phyloP scores from a whole-genome alignment of 2,329 filamentous ascomycete species.

The Hypoxylon sp. region DNA sequence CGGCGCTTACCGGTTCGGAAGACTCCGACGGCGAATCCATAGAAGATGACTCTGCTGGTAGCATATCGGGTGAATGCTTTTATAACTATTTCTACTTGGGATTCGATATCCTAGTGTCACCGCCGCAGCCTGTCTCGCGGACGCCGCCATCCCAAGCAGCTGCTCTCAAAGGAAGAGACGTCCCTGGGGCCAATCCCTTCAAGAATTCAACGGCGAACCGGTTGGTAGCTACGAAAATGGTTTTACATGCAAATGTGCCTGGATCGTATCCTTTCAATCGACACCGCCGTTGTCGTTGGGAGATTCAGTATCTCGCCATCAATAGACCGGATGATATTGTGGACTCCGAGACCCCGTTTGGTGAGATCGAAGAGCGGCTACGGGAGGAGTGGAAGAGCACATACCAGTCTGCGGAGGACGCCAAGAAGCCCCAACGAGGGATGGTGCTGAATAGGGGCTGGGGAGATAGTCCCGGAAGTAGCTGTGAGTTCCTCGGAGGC shows the following conservation, averaged over 20 bases:
- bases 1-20: conserved; percentile 74
- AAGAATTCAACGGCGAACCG: conserved; percentile 63
- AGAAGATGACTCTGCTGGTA: conserved; percentile 62
- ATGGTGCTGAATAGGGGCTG: conserved; percentile 93
- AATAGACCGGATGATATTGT: conserved; percentile 56
- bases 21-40: conserved; percentile 69
- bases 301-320: conserved; percentile 65
- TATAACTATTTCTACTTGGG: conserved; percentile 98
- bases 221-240: conserved; percentile 87
- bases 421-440: conserved; percentile 64
- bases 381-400: conserved; percentile 73
- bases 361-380: conserved; percentile 73
- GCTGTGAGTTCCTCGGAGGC: conserved; percentile 82
- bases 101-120: conserved; percentile 91
- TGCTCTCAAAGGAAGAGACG: conserved; percentile 35
- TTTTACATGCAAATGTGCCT: conserved; percentile 92
- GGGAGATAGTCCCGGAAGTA: conserved; percentile 90
- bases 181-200: conserved; percentile 46
- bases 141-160: conserved; percentile 61
- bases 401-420: conserved; percentile 64
- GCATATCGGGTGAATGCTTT: conserved; percentile 78
- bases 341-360: conserved; percentile 80
- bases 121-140: conserved; percentile 70
- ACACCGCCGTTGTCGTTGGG: conserved; percentile 89
- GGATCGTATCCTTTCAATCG: conserved; percentile 97